Evolutionary conservation across 2,329 filamentous ascomycete genomes (phyloP).

Genomic region (Dryadomyces quercus-mongolicae): DNA sequence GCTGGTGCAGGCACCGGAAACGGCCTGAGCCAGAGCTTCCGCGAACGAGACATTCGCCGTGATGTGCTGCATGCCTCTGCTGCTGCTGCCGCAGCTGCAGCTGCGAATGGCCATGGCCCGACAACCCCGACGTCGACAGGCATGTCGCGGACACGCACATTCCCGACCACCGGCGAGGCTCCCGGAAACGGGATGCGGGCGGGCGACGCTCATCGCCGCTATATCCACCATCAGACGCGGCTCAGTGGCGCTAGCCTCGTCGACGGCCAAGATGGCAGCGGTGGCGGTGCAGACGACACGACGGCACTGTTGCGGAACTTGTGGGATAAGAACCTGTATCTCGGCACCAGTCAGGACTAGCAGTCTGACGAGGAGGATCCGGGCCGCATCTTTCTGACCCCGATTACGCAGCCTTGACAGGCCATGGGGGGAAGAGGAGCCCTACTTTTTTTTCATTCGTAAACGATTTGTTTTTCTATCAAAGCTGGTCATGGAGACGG

Average conservation of each 20-base stretch:
- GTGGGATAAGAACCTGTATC: constrained; percentile 49
- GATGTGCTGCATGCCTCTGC: constrained; percentile 6
- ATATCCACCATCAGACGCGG: constrained; percentile 23
- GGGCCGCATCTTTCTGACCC: neutral
- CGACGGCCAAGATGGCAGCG: constrained; percentile 31
- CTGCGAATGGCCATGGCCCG: neutral
- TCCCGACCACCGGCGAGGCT: neutral
- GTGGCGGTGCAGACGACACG: constrained; percentile 36
- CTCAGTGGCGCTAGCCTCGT: constrained; percentile 38
- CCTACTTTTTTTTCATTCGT: neutral
- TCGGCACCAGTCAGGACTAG: constrained; percentile 42
- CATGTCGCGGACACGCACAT: neutral
- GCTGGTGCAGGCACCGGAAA: neutral
- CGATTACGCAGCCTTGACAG: neutral
- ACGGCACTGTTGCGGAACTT: constrained; percentile 41
- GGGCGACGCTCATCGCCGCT: constrained; percentile 9
- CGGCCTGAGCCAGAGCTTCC: constrained; percentile 23
- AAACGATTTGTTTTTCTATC: too few relatives aligned
- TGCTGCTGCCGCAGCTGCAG: constrained; percentile 1
- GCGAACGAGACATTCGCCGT: constrained; percentile 15
- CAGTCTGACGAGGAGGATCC: constrained; percentile 8
- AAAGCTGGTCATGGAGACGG: too few relatives aligned
- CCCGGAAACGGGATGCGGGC: neutral
- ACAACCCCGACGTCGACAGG: neutral
- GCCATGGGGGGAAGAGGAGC: neutral